A percentile compares a stretch with the other conserved stretches of the same genome.
phyloP scores from a whole-genome alignment of 768 basidiomycete species.

The Leccinum variicolor region DNA sequence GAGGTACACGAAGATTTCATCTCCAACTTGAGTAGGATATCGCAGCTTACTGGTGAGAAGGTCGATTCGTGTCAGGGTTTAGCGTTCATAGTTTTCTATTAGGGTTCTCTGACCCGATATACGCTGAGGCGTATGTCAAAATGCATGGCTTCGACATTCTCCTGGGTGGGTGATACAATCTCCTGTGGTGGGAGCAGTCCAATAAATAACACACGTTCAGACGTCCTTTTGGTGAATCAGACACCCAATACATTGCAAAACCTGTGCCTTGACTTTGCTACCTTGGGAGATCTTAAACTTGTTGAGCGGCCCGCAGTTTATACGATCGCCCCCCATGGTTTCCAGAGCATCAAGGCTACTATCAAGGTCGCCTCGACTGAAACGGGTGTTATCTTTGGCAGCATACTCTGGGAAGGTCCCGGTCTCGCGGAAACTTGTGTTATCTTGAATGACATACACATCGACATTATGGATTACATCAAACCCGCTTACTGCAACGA shows the following conservation, averaged over 20 bases:
- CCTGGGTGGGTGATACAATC: constrained; percentile 52
- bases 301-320: constrained; percentile 94
- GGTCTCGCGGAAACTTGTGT: constrained; percentile 87
- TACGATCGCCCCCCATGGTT: constrained; percentile 92
- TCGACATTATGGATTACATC: constrained; percentile 72
- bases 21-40: constrained; percentile 89
- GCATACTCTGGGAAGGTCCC: constrained; percentile 93
- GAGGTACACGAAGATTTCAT: constrained; percentile 91
- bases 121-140: constrained; percentile 96
- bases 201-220: constrained; percentile 34
- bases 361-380: constrained; percentile 98
- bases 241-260: constrained; percentile 93
- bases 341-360: constrained; percentile 98
- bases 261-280: constrained; percentile 95
- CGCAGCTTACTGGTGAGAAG: constrained; percentile 80
- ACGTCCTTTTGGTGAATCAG: constrained; percentile 96
- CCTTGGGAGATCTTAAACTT: constrained; percentile 93
- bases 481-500: constrained; percentile 87
- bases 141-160: constrained; percentile 97
- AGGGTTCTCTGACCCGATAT: constrained; percentile 98
- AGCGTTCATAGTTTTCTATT: not conserved
- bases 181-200: not conserved
- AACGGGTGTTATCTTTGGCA: constrained; percentile 97
- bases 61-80: not conserved
- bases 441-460: constrained; percentile 94